Evolutionary conservation across 2,329 filamentous ascomycete species (phyloP).

Genomic region (Colletotrichum tamarilloi): DNA sequence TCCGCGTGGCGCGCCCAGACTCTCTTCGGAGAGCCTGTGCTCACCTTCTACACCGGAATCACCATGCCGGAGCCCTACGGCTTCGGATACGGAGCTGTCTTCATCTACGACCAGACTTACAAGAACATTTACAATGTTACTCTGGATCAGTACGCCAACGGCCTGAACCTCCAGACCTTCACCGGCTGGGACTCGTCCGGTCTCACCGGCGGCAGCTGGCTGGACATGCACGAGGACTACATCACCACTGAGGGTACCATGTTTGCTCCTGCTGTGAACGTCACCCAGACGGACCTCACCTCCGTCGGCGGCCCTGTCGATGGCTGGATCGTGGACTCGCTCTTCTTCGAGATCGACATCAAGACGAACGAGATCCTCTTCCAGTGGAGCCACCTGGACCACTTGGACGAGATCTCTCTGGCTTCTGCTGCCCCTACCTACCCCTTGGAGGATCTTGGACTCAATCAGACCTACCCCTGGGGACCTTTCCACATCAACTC

Average conservation of each 20-base stretch:
- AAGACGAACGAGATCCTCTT: constrained; percentile 52
- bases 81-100: constrained; percentile 45
- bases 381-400: constrained; percentile 52
- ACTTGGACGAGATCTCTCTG: constrained; percentile 36
- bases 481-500: constrained; percentile 70
- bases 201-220: constrained; percentile 16
- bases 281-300: constrained; percentile 41
- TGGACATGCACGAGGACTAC: constrained; percentile 52
- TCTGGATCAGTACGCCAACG: constrained; percentile 1
- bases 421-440: constrained; percentile 20
- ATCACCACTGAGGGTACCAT: constrained; percentile 54
- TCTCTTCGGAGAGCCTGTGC: constrained; percentile 43
- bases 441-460: constrained; percentile 40
- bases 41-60: constrained; percentile 44
- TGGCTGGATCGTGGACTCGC: constrained; percentile 47
- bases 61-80: constrained; percentile 40
- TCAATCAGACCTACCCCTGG: constrained; percentile 50
- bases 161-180: constrained; percentile 20
- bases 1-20: constrained; percentile 43
- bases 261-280: constrained; percentile 51
- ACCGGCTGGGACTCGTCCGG: constrained; percentile 19
- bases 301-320: constrained; percentile 38
- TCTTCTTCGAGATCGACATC: constrained; percentile 56
- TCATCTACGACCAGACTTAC: constrained; percentile 45
- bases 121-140: constrained; percentile 34